A percentile compares a stretch with the other conserved stretches of the same genome.
These are phyloP conservation scores for Macadamia integrifolia DNA, from an alignment of 164 flowering plant genomes.

Conservation along the genomic window DNA sequence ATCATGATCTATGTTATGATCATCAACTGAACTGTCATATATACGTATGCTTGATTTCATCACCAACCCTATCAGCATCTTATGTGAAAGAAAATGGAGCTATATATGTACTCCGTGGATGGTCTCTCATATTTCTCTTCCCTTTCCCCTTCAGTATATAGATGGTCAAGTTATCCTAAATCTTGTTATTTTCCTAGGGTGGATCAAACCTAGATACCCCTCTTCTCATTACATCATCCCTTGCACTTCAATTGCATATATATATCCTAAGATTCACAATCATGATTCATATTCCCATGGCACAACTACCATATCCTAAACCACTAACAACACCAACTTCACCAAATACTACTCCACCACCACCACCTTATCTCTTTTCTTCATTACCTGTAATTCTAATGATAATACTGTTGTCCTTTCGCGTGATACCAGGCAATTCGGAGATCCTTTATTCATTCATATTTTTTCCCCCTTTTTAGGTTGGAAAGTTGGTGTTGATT, in stretches of 20 bases:
- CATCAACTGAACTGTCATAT: too few relatives aligned
- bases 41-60: too few relatives aligned
- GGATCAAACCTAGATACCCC: too few relatives aligned
- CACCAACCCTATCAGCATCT: too few relatives aligned
- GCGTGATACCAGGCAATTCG: conserved; percentile 9
- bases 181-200: too few relatives aligned
- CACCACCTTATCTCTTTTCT: conserved; percentile 14
- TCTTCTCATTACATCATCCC: not conserved
- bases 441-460: not conserved
- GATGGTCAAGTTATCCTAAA: too few relatives aligned
- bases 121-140: too few relatives aligned
- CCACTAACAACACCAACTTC: conserved; percentile 14
- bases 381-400: conserved; percentile 6
- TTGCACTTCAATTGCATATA: not conserved
- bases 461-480: conserved; percentile 3
- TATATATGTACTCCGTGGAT: too few relatives aligned
- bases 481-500: conserved; percentile 5
- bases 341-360: conserved; percentile 13
- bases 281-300: conserved; percentile 22
- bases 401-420: conserved; percentile 7
- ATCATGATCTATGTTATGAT: too few relatives aligned
- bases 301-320: conserved; percentile 2
- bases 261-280: conserved; percentile 6
- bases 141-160: too few relatives aligned
- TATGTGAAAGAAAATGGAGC: too few relatives aligned